These are phyloP conservation scores for Dactylonectria macrodidyma DNA, from an alignment of 2,329 filamentous ascomycete species.

Conservation along the genomic window DNA sequence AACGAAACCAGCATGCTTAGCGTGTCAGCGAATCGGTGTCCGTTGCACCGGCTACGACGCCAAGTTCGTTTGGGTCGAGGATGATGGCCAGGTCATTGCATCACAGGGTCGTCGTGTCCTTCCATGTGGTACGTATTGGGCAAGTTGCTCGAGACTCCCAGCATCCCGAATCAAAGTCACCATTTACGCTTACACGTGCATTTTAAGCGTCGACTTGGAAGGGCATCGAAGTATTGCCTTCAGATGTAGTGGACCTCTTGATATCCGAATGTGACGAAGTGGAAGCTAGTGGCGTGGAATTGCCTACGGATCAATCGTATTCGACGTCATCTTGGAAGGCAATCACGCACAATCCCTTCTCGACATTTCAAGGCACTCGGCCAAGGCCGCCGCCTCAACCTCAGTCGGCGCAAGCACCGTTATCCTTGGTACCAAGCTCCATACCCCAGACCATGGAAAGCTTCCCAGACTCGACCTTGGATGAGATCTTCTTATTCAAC, in stretches of 20 bases:
- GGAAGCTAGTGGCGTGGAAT: not conserved
- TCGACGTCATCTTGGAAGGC: not conserved
- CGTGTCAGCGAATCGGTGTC: slow-evolving; percentile 15
- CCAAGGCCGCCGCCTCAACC: not conserved
- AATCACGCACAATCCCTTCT: not conserved
- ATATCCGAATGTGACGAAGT: slow-evolving; percentile 11
- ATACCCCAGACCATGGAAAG: not conserved
- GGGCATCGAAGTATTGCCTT: slow-evolving; percentile 4
- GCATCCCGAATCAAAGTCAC: not conserved
- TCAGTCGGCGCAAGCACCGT: not conserved
- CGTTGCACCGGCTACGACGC: slow-evolving; percentile 9
- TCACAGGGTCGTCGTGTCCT: slow-evolving; percentile 20
- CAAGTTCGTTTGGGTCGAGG: slow-evolving; percentile 12
- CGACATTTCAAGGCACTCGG: not conserved
- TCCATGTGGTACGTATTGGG: slow-evolving; percentile 11
- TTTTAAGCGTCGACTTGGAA: slow-evolving; percentile 11
- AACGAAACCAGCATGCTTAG: slow-evolving; percentile 15
- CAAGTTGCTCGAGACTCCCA: not conserved
- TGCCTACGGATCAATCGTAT: not conserved
- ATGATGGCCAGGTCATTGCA: not conserved
- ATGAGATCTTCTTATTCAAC: slow-evolving; percentile 14
- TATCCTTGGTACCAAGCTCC: not conserved
- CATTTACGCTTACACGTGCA: not conserved
- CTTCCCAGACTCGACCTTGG: slow-evolving; percentile 3
- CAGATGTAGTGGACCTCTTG: slow-evolving; percentile 17